Conservation (phyloP, 805 yeast species). For the Candida golubevii region DNA sequence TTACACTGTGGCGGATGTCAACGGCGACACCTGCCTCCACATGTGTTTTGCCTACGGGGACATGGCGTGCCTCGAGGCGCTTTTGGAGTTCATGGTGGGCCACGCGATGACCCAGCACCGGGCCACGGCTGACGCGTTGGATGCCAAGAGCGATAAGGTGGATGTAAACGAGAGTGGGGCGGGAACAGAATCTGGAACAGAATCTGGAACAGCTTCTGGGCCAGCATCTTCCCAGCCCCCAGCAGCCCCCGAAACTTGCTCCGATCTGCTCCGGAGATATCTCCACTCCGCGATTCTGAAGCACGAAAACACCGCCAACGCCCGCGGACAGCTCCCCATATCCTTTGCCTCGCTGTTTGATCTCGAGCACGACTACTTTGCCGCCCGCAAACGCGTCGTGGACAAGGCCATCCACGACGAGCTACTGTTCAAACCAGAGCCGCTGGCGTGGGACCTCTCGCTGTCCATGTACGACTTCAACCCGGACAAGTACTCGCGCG, state of each 20-base stretch:
- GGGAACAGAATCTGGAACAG: too few relatives aligned
- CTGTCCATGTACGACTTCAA: conserved; percentile 2
- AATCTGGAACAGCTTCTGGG: not conserved
- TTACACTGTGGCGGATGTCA: conserved; percentile 23
- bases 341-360: conserved; percentile 31
- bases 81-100: conserved; percentile 13
- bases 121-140: not conserved
- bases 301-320: conserved; percentile 36
- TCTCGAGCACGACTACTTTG: conserved; percentile 23
- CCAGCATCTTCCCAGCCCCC: not conserved
- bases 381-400: conserved; percentile 7
- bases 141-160: not conserved
- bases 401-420: conserved; percentile 9
- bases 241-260: conserved; percentile 33
- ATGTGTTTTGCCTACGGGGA: conserved; percentile 59
- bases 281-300: conserved; percentile 21
- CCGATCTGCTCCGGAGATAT: conserved; percentile 21
- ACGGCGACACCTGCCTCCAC: conserved; percentile 38
- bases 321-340: conserved; percentile 49
- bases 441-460: conserved; percentile 3
- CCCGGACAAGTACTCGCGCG: not conserved
- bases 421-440: conserved; percentile 1
- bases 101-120: not conserved
- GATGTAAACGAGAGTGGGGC: too few relatives aligned
- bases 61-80: conserved; percentile 41